Conservation (phyloP, 2,329 filamentous ascomycete species). For the Alternaria consortialis region DNA sequence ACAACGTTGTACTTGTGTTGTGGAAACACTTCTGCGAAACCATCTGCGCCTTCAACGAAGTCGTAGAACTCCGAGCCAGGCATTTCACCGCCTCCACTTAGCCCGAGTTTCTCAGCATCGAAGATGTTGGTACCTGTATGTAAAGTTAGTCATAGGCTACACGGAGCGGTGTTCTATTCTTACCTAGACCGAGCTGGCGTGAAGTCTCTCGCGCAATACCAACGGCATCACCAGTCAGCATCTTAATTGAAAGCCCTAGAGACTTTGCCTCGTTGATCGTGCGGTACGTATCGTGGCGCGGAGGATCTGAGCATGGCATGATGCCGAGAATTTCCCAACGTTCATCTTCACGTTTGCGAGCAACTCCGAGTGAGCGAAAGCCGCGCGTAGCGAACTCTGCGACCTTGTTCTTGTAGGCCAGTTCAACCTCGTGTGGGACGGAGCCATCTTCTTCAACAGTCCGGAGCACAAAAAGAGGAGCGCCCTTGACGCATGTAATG, state of each 20-base stretch:
- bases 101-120: conserved; percentile 90
- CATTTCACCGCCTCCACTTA: conserved; percentile 91
- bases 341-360: conserved; percentile 83
- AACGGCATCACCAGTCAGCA: conserved; percentile 94
- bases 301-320: conserved; percentile 92
- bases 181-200: conserved; percentile 81
- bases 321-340: conserved; percentile 93
- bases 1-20: conserved; percentile 96
- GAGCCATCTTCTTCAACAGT: conserved; percentile 86
- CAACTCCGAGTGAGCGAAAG: conserved; percentile 93
- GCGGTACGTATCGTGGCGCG: conserved; percentile 87
- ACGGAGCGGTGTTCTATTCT: neutral
- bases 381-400: conserved; percentile 91
- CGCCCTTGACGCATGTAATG: conserved; percentile 90
- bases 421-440: conserved; percentile 78
- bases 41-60: conserved; percentile 94
- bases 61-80: conserved; percentile 93
- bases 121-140: conserved; percentile 80
- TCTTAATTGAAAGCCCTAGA: conserved; percentile 90
- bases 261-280: conserved; percentile 90
- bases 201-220: conserved; percentile 93
- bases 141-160: neutral
- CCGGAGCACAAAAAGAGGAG: conserved; percentile 85
- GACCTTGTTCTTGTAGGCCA: conserved; percentile 91
- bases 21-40: conserved; percentile 93